These are phyloP conservation scores for Agrocybe chaxingu DNA, from an alignment of 768 basidiomycete species.

Conservation along the genomic window DNA sequence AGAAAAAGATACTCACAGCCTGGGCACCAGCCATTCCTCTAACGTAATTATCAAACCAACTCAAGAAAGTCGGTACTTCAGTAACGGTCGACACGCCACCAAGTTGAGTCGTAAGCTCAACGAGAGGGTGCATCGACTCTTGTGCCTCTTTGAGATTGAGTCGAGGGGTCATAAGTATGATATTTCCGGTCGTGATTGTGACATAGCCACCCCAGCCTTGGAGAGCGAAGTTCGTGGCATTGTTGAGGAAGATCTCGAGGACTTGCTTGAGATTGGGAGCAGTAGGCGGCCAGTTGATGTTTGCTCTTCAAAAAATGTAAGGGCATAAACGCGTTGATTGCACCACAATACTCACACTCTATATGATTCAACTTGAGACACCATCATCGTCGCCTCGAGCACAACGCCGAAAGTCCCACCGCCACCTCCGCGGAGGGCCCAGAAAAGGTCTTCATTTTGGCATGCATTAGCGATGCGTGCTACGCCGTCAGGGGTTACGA, in stretches of 20 bases:
- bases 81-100: neutral
- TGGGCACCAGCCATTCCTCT: neutral
- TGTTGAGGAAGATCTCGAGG: slow-evolving; percentile 32
- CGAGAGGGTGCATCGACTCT: neutral
- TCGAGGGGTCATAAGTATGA: neutral
- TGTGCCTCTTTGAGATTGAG: neutral
- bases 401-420: slow-evolving; percentile 49
- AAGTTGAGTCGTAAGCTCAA: neutral
- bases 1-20: neutral
- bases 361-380: slow-evolving; percentile 28
- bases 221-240: slow-evolving; percentile 37
- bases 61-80: neutral
- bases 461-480: slow-evolving; percentile 43
- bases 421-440: slow-evolving; percentile 47
- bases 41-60: neutral
- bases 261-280: slow-evolving; percentile 27
- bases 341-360: slow-evolving; percentile 9
- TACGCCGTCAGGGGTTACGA: slow-evolving; percentile 52
- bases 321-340: neutral
- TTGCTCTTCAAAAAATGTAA: slow-evolving; percentile 20
- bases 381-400: slow-evolving; percentile 31
- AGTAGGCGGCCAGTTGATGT: slow-evolving; percentile 28
- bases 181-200: neutral
- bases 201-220: slow-evolving; percentile 44
- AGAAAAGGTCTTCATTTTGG: slow-evolving; percentile 52